These are phyloP conservation scores for Porphyridium purpureum DNA, from an alignment of 23 red algal species.

Conservation along the genomic window DNA sequence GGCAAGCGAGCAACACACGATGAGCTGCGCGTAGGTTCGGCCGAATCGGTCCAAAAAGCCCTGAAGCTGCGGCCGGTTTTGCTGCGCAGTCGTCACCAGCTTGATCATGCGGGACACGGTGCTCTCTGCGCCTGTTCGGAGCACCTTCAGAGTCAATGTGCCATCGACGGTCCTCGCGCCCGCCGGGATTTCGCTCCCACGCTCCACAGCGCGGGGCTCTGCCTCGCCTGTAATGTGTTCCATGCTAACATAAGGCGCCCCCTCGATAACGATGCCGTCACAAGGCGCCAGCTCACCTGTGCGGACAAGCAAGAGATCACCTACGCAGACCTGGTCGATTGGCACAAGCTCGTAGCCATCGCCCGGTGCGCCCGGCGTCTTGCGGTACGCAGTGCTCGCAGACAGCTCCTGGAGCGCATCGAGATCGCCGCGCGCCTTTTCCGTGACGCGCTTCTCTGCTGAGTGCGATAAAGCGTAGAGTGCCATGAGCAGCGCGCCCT, in stretches of 20 bases:
- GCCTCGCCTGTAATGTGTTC: constrained; percentile 63
- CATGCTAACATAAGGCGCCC: constrained; percentile 44
- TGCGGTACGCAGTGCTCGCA: constrained; percentile 26
- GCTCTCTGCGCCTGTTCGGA: constrained; percentile 22
- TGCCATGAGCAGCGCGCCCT: constrained; percentile 50
- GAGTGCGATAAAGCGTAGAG: constrained; percentile 49
- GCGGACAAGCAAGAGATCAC: constrained; percentile 60
- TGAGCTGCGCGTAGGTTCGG: constrained; percentile 25
- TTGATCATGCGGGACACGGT: constrained; percentile 53
- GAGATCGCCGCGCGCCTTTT: constrained; percentile 33
- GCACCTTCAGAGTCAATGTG: constrained; percentile 39
- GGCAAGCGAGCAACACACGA: constrained; percentile 22
- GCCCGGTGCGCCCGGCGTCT: not conserved
- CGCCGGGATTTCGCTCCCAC: constrained; percentile 29
- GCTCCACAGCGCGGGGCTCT: constrained; percentile 10
- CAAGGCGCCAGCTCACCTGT: constrained; percentile 54
- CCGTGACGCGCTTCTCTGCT: constrained; percentile 34
- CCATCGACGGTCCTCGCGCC: constrained; percentile 51
- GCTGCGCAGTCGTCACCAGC: constrained; percentile 55
- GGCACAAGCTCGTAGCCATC: not conserved
- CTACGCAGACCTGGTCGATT: constrained; percentile 11
- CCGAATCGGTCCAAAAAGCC: constrained; percentile 80
- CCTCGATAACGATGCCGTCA: constrained; percentile 43
- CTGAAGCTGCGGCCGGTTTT: constrained; percentile 53
- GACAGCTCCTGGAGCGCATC: constrained; percentile 39